Evolutionary conservation across 306 rosid species (phyloP), one percentile per base, ranked within the genome.

Genomic region (Inga oerstediana): DNA sequence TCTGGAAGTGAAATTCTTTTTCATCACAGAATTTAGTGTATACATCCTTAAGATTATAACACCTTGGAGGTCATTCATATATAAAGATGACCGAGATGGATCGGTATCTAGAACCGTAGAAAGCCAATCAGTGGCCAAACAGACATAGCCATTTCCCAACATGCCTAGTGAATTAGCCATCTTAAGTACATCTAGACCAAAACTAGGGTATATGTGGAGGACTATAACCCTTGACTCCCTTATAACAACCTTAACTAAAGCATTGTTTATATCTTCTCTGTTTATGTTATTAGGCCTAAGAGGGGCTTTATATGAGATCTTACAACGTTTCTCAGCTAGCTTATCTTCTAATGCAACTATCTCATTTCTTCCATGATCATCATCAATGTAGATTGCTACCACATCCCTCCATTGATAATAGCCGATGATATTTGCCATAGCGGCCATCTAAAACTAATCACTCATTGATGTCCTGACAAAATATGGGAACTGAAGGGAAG

Each of bases 301-400:
- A 71, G 95, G 84, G 5, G 90, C 92, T 79, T 89, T 92, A 62
- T 87, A 78, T 49, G 98, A 92, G 79, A 94, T 91, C 80, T n/a
- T n/a, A n/a, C n/a, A n/a, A n/a, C n/a, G n/a, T n/a, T n/a, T n/a
- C n/a, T n/a, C n/a, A n/a, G n/a, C 85, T 52, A 94, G 97, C 79
- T 71, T 80, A 59, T 91, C 93, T 5, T 92, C 97, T 79, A 92
- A 83, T 39, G 93, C 87, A 19, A 93, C 67, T 17, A 94, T 81
- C 56, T 95, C 98, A 72, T 91, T 92, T 88, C 98, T 89, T 46
- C 97, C 97, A 67, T 91, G 83, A 56, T 92, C 97, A 83, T 94
- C 97, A 77, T 94, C 98, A 13, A 80, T 87, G 79, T 79, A 94
- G 52, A 94, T 84, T 59, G 93, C 97, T 67, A 94, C 82, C 20